Evolutionary conservation across 192 early-diverging fungal genomes (phyloP).

Genomic region (Coemansia sp.): DNA sequence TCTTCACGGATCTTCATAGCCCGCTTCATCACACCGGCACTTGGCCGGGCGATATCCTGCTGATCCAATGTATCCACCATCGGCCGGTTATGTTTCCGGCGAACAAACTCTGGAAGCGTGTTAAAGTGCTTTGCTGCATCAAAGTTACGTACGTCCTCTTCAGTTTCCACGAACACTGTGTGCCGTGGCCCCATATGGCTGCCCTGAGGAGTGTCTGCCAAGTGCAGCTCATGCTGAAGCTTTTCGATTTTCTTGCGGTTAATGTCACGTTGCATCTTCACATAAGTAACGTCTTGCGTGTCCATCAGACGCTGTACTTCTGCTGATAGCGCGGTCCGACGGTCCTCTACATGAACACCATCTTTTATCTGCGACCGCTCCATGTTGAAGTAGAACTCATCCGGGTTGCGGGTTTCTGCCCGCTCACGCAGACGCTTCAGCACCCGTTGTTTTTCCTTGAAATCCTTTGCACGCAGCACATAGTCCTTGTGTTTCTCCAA

Average conservation of each 20-base stretch:
- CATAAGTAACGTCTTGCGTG: constrained; percentile 90
- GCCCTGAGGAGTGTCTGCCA: constrained; percentile 51
- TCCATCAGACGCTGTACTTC: constrained; percentile 82
- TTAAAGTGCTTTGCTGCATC: constrained; percentile 79
- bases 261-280: constrained; percentile 75
- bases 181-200: constrained; percentile 55
- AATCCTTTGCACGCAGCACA: constrained; percentile 89
- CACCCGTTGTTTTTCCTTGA: constrained; percentile 78
- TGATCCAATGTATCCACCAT: constrained; percentile 57
- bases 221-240: constrained; percentile 68
- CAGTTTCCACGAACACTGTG: constrained; percentile 75
- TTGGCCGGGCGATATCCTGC: constrained; percentile 29
- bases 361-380: constrained; percentile 79
- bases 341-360: constrained; percentile 75
- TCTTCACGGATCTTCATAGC: constrained; percentile 49
- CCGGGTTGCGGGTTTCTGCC: constrained; percentile 84
- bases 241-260: constrained; percentile 66
- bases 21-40: constrained; percentile 14
- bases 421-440: constrained; percentile 84
- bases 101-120: constrained; percentile 74
- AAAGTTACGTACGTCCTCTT: constrained; percentile 68
- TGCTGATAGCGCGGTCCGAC: constrained; percentile 67
- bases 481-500: constrained; percentile 99
- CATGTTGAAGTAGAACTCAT: constrained; percentile 99
- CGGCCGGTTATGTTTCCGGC: constrained; percentile 80